phyloP scores from a whole-genome alignment of 176 grass and related monocot genomes.

The Cenchrus fungigraminus region DNA sequence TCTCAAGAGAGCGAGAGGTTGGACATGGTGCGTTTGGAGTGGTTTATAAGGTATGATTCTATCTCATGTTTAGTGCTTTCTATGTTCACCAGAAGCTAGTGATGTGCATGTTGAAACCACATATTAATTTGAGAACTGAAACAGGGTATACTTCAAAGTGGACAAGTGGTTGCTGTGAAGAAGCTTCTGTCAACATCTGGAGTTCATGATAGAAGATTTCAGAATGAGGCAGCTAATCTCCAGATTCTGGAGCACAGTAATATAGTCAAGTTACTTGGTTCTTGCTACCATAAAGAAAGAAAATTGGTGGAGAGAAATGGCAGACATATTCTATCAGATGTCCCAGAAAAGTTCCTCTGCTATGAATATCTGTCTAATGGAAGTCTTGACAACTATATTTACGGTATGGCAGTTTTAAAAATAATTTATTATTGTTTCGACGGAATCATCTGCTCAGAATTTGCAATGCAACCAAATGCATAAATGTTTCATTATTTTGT shows the following conservation, averaged over 20 bases:
- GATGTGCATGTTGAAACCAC: not conserved
- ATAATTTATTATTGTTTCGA: too few species aligned
- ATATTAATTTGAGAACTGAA: not conserved
- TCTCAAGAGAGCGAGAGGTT: slow-evolving; percentile 21
- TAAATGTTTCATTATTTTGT: too few species aligned
- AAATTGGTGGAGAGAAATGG: not conserved
- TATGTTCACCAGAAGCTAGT: not conserved
- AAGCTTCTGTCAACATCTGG: slow-evolving; percentile 11
- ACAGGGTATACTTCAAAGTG: slow-evolving; percentile 28
- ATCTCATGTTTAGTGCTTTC: not conserved
- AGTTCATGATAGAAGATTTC: slow-evolving; percentile 34
- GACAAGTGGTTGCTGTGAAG: slow-evolving; percentile 35
- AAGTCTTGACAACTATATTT: slow-evolving; percentile 35
- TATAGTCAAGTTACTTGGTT: slow-evolving; percentile 41
- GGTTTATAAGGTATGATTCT: slow-evolving; percentile 26
- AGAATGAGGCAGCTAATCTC: slow-evolving; percentile 23
- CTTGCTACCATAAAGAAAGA: slow-evolving; percentile 17
- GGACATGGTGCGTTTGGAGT: slow-evolving; percentile 19
- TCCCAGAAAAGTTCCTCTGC: slow-evolving; percentile 24
- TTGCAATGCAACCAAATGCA: too few species aligned
- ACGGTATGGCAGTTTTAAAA: not conserved
- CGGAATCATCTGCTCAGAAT: too few species aligned
- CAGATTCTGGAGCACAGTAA: slow-evolving; percentile 10
- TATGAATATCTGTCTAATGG: slow-evolving; percentile 36
- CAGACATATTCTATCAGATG: not conserved